Percentiles rank a stretch among this genome's conserved stretches.
phyloP scores from a whole-genome alignment of 2,329 filamentous ascomycete species.

The Colletotrichum zoysiae region DNA sequence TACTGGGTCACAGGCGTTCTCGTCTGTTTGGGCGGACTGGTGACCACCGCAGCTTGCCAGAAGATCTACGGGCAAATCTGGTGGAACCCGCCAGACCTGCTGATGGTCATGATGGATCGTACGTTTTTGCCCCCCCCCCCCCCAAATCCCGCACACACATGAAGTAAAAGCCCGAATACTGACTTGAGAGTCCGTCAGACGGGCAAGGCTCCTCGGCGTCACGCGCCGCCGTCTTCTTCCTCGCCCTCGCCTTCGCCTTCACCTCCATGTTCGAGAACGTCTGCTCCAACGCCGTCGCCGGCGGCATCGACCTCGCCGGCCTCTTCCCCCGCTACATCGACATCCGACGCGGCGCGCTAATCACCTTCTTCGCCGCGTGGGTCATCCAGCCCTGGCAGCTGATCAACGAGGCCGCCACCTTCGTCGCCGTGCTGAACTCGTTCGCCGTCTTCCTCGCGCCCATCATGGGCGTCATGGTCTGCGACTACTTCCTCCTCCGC shows the following conservation, averaged over 20 bases:
- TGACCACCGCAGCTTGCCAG: constrained; percentile 55
- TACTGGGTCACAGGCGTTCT: constrained; percentile 53
- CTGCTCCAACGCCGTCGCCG: constrained; percentile 53
- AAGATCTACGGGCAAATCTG: constrained; percentile 50
- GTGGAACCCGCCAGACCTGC: constrained; percentile 54
- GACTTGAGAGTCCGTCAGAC: constrained; percentile 20
- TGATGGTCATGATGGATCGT: constrained; percentile 49
- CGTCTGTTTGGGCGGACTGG: constrained; percentile 53
- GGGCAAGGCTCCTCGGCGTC: constrained; percentile 51
- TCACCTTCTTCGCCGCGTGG: constrained; percentile 52
- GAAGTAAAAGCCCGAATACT: neutral
- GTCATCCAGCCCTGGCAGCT: constrained; percentile 55
- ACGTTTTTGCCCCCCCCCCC: neutral
- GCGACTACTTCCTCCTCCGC: constrained; percentile 51
- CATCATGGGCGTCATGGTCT: constrained; percentile 56
- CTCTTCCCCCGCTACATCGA: constrained; percentile 54
- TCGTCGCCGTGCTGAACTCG: constrained; percentile 52
- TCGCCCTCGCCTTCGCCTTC: constrained; percentile 52
- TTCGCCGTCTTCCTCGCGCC: constrained; percentile 55
- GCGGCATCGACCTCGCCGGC: constrained; percentile 56
- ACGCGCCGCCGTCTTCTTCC: constrained; percentile 54
- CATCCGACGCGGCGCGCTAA: constrained; percentile 53
- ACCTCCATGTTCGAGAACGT: constrained; percentile 54
- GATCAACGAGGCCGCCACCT: constrained; percentile 52
- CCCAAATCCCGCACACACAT: too few species aligned